phyloP scores from a whole-genome alignment of 345 rosid genomes.

The Ceriops decandra region DNA sequence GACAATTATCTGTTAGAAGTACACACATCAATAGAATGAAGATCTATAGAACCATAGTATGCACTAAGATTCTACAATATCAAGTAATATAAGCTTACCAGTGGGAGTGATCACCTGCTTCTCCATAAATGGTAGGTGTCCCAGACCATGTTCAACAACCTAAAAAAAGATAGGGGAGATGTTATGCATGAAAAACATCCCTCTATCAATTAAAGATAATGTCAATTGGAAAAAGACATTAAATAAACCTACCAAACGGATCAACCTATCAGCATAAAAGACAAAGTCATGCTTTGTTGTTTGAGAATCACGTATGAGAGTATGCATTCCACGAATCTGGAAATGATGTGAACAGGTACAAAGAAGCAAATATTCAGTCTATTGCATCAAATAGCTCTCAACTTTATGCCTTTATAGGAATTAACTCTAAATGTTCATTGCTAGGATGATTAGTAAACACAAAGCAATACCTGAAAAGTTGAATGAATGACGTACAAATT shows the following conservation, averaged over 20 bases:
- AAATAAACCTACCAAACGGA: conserved; percentile 74
- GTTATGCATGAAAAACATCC: not conserved
- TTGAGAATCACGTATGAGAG: conserved; percentile 92
- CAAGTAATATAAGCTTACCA: conserved; percentile 48
- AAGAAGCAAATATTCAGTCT: not conserved
- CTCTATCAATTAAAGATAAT: not conserved
- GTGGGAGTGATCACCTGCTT: conserved; percentile 96
- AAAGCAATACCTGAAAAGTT: conserved; percentile 80
- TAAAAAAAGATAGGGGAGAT: conserved; percentile 24
- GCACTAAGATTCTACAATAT: conserved; percentile 2
- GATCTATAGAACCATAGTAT: not conserved
- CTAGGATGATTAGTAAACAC: conserved; percentile 1
- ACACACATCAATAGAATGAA: not conserved
- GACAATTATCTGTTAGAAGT: not conserved
- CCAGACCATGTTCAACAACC: conserved; percentile 99
- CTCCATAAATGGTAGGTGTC: conserved; percentile 96
- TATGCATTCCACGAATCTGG: conserved; percentile 99
- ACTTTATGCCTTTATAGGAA: not conserved
- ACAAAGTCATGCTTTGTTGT: conserved; percentile 94
- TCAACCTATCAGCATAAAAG: conserved; percentile 92
- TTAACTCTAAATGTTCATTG: not conserved
- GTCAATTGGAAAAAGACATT: conserved; percentile 1
- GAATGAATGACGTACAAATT: conserved; percentile 91
- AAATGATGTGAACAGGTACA: conserved; percentile 4
- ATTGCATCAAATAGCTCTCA: not conserved